Base-by-base conservation (phyloP, 192 early-diverging fungal species). In the Phycomyces blakesleeanus region DNA sequence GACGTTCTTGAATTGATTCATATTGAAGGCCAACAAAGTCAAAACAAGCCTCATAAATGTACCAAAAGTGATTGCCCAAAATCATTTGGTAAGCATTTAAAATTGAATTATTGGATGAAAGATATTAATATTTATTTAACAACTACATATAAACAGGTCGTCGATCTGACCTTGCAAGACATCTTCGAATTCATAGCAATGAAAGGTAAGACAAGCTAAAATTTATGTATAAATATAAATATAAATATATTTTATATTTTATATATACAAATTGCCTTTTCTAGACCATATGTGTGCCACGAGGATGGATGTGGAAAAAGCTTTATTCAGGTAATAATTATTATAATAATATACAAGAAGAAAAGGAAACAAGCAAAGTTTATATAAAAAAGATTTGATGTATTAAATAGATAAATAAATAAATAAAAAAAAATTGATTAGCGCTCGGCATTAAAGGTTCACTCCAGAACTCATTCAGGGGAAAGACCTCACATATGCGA, bases 381-480 rank as follows among this genome's bases (percentile, higher is more conserved):
- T n/a, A n/a, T n/a, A n/a, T n/a, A n/a, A n/a, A n/a, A n/a, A n/a
- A n/a, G n/a, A n/a, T n/a, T n/a, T n/a, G n/a, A n/a, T n/a, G n/a
- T n/a, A n/a, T n/a, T n/a, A n/a, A n/a, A n/a, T n/a, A n/a, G n/a
- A n/a, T n/a, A n/a, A n/a, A n/a, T n/a, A n/a, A n/a, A n/a, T n/a
- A n/a, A n/a, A n/a, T n/a, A n/a, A n/a, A n/a, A n/a, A n/a, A n/a
- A n/a, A n/a, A n/a, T n/a, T n/a, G n/a, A n/a, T n/a, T n/a, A 93
- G 83, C 78, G 88, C 50, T 91, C 88, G 9, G 91, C 91, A 56
- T 71, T 93, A 61, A 89, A 85, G 4, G 89, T 93, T 24, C 91
- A 93, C 71, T 71, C 81, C 56, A 84, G 91, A 68, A 89, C 86
- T 0, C 90, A 91, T 73, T 82, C 90, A 14, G 90, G 90, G 26